Conservation (phyloP, 1,284 basidiomycete genomes). For the Amylostereum areolatum region DNA sequence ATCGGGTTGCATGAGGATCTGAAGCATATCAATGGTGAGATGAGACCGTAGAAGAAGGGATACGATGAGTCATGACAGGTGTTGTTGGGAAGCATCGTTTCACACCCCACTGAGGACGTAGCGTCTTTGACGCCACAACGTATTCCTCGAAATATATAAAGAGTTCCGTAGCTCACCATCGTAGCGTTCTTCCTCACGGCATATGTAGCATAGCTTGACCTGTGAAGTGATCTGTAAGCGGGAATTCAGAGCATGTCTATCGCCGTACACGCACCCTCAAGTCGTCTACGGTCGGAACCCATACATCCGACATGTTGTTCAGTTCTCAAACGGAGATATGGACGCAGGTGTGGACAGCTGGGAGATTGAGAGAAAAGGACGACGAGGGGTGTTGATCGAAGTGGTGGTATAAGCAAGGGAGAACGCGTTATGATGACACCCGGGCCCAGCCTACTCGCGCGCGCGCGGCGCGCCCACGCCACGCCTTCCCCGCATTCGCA, state of each 20-base stretch:
- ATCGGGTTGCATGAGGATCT: constrained; percentile 44
- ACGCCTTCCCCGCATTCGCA: no score
- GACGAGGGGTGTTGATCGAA: no score
- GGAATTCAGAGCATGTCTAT: no score
- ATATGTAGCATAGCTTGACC: constrained; percentile 64
- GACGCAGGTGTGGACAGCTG: constrained; percentile 2
- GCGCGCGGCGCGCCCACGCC: no score
- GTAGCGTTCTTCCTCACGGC: constrained; percentile 61
- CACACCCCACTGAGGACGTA: no score
- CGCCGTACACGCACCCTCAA: no score
- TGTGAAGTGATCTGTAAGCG: not conserved
- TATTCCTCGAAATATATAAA: no score
- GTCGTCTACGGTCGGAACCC: constrained; percentile 24
- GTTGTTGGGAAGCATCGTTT: no score
- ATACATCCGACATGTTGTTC: constrained; percentile 3
- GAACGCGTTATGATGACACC: no score
- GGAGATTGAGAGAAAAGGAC: constrained; percentile 4
- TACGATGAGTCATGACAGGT: not conserved
- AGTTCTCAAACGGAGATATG: not conserved
- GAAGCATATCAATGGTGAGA: constrained; percentile 1
- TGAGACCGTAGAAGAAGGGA: not conserved
- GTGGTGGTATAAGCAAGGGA: no score
- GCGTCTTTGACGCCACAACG: no score
- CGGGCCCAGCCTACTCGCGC: no score
- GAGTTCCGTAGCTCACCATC: constrained; percentile 33